Percentiles rank a stretch among this genome's conserved stretches.
Conservation (phyloP, 345 rosid genomes). For the Aethionema arabicum region DNA sequence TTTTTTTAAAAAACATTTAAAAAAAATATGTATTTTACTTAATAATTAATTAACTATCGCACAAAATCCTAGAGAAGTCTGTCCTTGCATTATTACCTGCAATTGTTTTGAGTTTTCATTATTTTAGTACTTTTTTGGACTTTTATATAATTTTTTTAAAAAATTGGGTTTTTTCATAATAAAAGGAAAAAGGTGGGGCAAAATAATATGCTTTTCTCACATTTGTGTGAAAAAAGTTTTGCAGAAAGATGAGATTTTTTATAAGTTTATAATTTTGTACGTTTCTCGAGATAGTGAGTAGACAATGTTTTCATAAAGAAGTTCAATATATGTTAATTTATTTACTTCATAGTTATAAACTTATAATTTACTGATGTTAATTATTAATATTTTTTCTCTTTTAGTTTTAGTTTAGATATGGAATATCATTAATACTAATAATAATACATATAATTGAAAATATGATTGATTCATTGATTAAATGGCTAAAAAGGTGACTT, state of each 20-base stretch:
- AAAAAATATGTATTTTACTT: constrained; percentile 40
- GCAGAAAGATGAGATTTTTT: constrained; percentile 27
- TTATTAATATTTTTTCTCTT: not conserved
- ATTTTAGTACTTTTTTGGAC: not conserved
- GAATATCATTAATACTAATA: too few species aligned
- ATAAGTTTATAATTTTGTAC: constrained; percentile 32
- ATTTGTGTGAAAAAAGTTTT: constrained; percentile 37
- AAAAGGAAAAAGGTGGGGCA: constrained; percentile 31
- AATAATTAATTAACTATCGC: constrained; percentile 13
- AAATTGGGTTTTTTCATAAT: not conserved
- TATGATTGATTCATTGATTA: constrained; percentile 30
- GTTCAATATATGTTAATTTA: too few species aligned
- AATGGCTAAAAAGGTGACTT: constrained; percentile 24
- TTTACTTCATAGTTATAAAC: too few species aligned
- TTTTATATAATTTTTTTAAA: not conserved
- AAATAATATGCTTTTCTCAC: constrained; percentile 31
- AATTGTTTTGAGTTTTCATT: constrained; percentile 21
- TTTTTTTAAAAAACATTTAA: constrained; percentile 11
- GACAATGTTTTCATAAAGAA: constrained; percentile 24
- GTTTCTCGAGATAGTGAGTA: constrained; percentile 43
- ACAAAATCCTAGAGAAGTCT: constrained; percentile 33
- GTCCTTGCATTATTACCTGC: constrained; percentile 39
- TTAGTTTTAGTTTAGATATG: not conserved
- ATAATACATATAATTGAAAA: not conserved
- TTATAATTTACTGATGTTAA: constrained; percentile 20